A percentile compares a stretch with the other conserved stretches of the same genome.
These are phyloP conservation scores for Cicer bijugum DNA, from an alignment of 306 rosid species.

Conservation along the genomic window DNA sequence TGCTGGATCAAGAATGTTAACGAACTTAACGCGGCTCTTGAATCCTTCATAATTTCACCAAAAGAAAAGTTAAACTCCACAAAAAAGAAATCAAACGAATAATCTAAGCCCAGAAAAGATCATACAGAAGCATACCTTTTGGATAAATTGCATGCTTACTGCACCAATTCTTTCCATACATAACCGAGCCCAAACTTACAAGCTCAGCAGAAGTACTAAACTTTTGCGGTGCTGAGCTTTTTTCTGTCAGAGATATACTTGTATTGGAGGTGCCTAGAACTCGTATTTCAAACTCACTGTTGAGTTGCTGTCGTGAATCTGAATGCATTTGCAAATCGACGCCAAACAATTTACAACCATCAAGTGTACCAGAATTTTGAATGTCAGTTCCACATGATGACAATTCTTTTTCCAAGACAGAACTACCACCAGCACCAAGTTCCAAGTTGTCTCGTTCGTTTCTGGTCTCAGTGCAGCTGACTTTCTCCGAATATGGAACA, in stretches of 20 bases:
- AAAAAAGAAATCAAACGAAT: neutral
- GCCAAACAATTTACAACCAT: conserved; percentile 59
- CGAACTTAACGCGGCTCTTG: conserved; percentile 71
- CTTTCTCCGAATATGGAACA: conserved; percentile 45
- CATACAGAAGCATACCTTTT: conserved; percentile 62
- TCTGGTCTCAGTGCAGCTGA: conserved; percentile 26
- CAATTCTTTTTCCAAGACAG: conserved; percentile 40
- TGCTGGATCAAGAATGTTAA: conserved; percentile 68
- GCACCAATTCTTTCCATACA: conserved; percentile 73
- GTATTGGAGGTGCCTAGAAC: conserved; percentile 33
- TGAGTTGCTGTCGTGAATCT: conserved; percentile 39
- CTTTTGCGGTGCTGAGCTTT: conserved; percentile 31
- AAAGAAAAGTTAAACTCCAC: conserved; percentile 36
- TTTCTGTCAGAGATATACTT: conserved; percentile 28
- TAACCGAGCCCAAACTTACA: conserved; percentile 61
- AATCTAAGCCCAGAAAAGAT: conserved; percentile 19
- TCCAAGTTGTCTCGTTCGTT: conserved; percentile 48
- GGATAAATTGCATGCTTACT: conserved; percentile 75
- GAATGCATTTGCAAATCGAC: conserved; percentile 48
- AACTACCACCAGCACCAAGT: conserved; percentile 39
- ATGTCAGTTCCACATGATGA: conserved; percentile 42
- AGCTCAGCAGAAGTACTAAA: conserved; percentile 53
- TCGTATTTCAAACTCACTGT: conserved; percentile 28
- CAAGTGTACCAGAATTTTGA: conserved; percentile 41
- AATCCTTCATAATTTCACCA: conserved; percentile 66